Percentiles rank a stretch among this genome's conserved stretches.
Conservation (phyloP, 169 alveolate species). For the Perkinsus olseni region DNA sequence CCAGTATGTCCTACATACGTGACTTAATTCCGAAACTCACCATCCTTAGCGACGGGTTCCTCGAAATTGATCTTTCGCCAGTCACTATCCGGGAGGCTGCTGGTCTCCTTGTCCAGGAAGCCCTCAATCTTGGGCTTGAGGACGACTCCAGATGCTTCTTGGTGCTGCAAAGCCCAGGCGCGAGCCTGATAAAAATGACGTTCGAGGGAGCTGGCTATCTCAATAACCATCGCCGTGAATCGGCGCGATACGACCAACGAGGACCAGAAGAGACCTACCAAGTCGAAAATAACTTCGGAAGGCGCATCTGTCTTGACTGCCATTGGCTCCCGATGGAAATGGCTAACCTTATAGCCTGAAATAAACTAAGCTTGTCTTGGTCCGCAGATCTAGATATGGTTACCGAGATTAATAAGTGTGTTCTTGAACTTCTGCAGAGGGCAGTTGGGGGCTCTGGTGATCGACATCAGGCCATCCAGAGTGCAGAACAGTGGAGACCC, state of each 20-base stretch:
- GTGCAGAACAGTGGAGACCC: constrained; percentile 49
- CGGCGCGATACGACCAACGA: not conserved
- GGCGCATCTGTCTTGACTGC: constrained; percentile 68
- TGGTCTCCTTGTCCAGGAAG: not conserved
- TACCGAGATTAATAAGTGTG: not conserved
- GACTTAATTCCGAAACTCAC: not conserved
- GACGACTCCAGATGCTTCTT: not conserved
- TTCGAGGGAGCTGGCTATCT: too few species aligned
- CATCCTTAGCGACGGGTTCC: not conserved
- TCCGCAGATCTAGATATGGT: too few species aligned
- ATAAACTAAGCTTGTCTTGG: constrained; percentile 17
- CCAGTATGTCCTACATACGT: too few species aligned
- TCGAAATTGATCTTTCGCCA: not conserved
- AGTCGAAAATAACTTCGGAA: constrained; percentile 54
- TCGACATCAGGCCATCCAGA: constrained; percentile 16
- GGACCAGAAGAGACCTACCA: constrained; percentile 40
- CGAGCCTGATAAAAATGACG: not conserved
- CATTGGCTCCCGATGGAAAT: constrained; percentile 69
- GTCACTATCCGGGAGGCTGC: constrained; percentile 2
- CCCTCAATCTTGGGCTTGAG: not conserved
- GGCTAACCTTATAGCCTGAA: constrained; percentile 58
- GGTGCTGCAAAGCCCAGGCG: not conserved
- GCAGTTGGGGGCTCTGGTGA: not conserved
- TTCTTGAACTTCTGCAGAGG: constrained; percentile 1
- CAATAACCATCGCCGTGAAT: too few species aligned